A percentile compares a stretch with the other conserved stretches of the same genome.
These are phyloP conservation scores for Coemansia sp. DNA, from an alignment of 192 early-diverging fungal species.

Conservation along the genomic window DNA sequence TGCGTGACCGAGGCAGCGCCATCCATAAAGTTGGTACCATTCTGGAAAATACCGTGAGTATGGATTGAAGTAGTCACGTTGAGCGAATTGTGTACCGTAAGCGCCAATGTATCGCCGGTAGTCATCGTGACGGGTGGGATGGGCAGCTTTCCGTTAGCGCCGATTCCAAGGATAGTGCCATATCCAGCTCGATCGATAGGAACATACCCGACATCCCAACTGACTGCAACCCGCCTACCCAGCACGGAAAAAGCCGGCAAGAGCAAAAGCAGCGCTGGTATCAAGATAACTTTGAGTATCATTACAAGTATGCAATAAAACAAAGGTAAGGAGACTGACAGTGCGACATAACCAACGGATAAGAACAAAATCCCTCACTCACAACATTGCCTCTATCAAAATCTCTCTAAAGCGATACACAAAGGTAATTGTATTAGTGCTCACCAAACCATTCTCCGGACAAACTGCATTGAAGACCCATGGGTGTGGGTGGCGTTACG, in stretches of 20 bases:
- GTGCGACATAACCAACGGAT: too few relatives aligned
- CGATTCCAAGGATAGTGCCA: constrained; percentile 60
- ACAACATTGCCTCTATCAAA: too few relatives aligned
- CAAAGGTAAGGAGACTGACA: too few relatives aligned
- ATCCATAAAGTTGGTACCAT: constrained; percentile 66
- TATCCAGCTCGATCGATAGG: constrained; percentile 67
- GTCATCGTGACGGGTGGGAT: constrained; percentile 38
- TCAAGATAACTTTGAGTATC: too few relatives aligned
- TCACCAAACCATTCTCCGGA: too few relatives aligned
- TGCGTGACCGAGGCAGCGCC: constrained; percentile 69
- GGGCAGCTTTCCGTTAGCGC: constrained; percentile 65
- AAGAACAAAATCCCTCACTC: too few relatives aligned
- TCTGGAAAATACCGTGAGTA: constrained; percentile 79
- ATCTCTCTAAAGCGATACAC: too few relatives aligned
- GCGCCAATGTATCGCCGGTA: constrained; percentile 18
- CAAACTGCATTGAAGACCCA: too few relatives aligned
- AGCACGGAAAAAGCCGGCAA: neutral
- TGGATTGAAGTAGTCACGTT: constrained; percentile 66
- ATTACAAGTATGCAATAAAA: too few relatives aligned
- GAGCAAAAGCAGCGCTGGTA: neutral
- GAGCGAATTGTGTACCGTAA: constrained; percentile 58
- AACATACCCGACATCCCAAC: constrained; percentile 71
- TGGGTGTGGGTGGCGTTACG: too few relatives aligned
- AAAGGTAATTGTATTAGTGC: too few relatives aligned
- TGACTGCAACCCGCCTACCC: constrained; percentile 22